Evolutionary conservation across 371 early-diverging fungal genomes (phyloP), one percentile per base, ranked within the genome.

Genomic region (Mucor lusitanicus): DNA sequence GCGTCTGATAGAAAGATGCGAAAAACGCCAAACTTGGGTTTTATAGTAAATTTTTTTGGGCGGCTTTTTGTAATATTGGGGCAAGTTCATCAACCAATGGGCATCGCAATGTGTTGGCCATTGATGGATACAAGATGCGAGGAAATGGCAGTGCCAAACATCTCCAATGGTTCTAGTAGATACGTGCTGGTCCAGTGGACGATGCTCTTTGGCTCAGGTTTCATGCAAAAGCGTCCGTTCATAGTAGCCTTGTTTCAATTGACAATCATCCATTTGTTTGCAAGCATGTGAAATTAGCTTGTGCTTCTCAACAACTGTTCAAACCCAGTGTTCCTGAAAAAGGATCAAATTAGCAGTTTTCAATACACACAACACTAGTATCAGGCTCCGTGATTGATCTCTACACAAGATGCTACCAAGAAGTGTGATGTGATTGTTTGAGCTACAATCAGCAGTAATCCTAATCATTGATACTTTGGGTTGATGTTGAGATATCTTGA

Each of bases 11-110:
- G 37, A n/a, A 61, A 40, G 39, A 55, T 55, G 40, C 37, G 21
- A 59, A 33, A n/a, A 37, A 59, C 59, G 59, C 59, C 33, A 59
- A 59, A 59, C 33, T 56, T 7, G 33, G 23, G 53, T 53, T 53
- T 53, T 53, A 53, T 53, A 27, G 23, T 27, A 53, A 27, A 27
- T 53, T 53, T 27, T 53, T 53, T 53, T 53, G 53, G 25, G 53
- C 53, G 53, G 53, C 53, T 53, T 53, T 23, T 53, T 53, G 53
- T 27, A 53, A 53, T 53, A 53, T 53, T 53, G 53, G 53, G 53
- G 53, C 6, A 27, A 27, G 25, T 27, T 0, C 15, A 53, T 27
- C 53, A 15, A 27, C 53, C 53, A 53, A 53, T 53, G 53, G 25
- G 15, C 25, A 27, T 27, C 27, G n/a, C 13, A 25, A 27, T 53